These are phyloP conservation scores for Talaromyces sp. DNA, from an alignment of 2,329 filamentous ascomycete genomes.

Conservation along the genomic window DNA sequence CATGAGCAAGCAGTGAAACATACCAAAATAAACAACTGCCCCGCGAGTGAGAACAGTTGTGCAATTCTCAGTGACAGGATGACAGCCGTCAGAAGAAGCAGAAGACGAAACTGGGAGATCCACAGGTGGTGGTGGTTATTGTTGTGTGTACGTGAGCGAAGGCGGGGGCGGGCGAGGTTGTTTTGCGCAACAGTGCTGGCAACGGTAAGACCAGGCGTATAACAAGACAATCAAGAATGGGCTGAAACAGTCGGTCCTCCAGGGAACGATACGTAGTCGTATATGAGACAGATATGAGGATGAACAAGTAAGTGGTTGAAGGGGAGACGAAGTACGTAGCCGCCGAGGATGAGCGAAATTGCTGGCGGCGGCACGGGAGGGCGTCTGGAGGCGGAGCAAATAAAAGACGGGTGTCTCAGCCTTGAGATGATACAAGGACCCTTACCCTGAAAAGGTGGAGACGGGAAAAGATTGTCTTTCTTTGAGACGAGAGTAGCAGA, in stretches of 20 bases:
- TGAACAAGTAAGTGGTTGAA: constrained; percentile 9
- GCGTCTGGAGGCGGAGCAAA: constrained; percentile 18
- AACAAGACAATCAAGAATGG: constrained; percentile 17
- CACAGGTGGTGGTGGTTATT: constrained; percentile 7
- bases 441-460: constrained; percentile 8
- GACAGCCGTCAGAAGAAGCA: constrained; percentile 3
- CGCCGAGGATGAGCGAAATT: constrained; percentile 14
- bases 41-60: constrained; percentile 9
- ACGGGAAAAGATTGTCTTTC: not conserved
- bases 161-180: constrained; percentile 3
- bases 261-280: constrained; percentile 32
- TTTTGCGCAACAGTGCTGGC: constrained; percentile 1
- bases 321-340: constrained; percentile 14
- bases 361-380: constrained; percentile 9
- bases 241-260: constrained; percentile 40
- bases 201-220: not conserved
- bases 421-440: constrained; percentile 16
- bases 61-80: constrained; percentile 13
- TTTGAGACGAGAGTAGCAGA: not conserved
- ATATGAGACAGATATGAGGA: constrained; percentile 16
- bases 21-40: constrained; percentile 17
- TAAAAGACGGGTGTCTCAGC: constrained; percentile 17
- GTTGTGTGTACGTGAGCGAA: constrained; percentile 2
- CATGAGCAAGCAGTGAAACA: constrained; percentile 8
- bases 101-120: constrained; percentile 15